Evolutionary conservation across 352 stramenopile species (phyloP).

Genomic region (Aphanomyces stellatus): DNA sequence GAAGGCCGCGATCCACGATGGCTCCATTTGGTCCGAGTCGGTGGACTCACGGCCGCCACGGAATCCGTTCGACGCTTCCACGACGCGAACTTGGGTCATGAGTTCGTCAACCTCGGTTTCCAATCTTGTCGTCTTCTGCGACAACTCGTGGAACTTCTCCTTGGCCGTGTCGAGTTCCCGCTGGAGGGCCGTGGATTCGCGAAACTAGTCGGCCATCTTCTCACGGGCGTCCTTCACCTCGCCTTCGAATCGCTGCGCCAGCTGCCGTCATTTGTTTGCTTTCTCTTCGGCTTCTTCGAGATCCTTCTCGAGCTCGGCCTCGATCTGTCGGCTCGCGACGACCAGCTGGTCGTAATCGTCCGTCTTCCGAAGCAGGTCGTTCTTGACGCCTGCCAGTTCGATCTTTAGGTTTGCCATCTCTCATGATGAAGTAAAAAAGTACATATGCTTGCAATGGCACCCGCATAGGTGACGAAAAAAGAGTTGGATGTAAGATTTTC

Average conservation of each 20-base stretch:
- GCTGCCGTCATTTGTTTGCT: conserved; percentile 8
- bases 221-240: conserved; percentile 2
- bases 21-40: no score
- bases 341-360: conserved; percentile 21
- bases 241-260: conserved; percentile 12
- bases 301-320: conserved; percentile 18
- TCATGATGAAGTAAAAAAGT: background rate
- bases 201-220: conserved; percentile 1
- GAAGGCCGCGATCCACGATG: no score
- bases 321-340: background rate
- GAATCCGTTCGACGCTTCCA: conserved; percentile 66
- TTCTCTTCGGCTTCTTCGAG: conserved; percentile 7
- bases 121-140: background rate
- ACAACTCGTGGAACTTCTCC: background rate
- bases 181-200: conserved; percentile 6
- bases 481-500: background rate
- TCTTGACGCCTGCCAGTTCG: conserved; percentile 11
- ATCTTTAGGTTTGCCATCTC: background rate
- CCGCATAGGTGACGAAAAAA: no score
- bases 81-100: conserved; percentile 68
- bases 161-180: conserved; percentile 10
- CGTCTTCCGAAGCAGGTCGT: conserved; percentile 19
- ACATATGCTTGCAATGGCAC: conserved; percentile 2
- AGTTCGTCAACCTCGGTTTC: conserved; percentile 59
- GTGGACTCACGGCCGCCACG: no score